Evolutionary conservation across 805 yeast species (phyloP).

Genomic region (Barnettozyma sucrosica): DNA sequence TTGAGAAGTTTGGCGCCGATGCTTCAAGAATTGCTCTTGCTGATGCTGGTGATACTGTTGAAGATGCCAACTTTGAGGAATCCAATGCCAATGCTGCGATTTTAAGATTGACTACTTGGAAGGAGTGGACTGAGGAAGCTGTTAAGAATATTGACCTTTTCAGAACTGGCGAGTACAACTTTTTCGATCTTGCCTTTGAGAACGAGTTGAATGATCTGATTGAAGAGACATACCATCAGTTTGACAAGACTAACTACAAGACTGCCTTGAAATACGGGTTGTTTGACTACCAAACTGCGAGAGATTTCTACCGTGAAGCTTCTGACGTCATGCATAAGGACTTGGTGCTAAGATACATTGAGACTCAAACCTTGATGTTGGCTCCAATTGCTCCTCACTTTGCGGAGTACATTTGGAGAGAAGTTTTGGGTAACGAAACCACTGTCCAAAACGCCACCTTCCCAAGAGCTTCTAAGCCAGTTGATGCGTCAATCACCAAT

Average conservation of each 20-base stretch:
- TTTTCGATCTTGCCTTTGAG: conserved; percentile 87
- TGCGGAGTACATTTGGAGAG: conserved; percentile 84
- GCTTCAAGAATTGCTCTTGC: conserved; percentile 96
- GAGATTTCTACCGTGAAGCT: conserved; percentile 93
- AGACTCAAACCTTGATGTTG: conserved; percentile 75
- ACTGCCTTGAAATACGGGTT: conserved; percentile 85
- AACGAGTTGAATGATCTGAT: conserved; percentile 86
- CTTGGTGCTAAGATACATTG: conserved; percentile 75
- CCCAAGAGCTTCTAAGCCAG: conserved; percentile 71
- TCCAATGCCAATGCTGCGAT: conserved; percentile 95
- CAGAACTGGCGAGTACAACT: conserved; percentile 48
- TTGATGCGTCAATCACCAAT: conserved; percentile 55
- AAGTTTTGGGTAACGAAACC: conserved; percentile 58
- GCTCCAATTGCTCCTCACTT: conserved; percentile 97
- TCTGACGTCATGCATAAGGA: conserved; percentile 72
- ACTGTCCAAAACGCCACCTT: conserved; percentile 72
- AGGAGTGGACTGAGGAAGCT: conserved; percentile 91
- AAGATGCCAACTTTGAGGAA: conserved; percentile 98
- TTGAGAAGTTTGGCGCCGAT: conserved; percentile 92
- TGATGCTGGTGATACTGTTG: conserved; percentile 96
- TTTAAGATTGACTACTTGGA: conserved; percentile 82
- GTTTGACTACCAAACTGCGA: conserved; percentile 89
- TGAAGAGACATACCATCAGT: conserved; percentile 66
- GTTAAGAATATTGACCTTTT: conserved; percentile 45
- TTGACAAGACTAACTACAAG: conserved; percentile 72